Conservation (phyloP, 805 yeast species). For the Yamadazyma phyllophila region DNA sequence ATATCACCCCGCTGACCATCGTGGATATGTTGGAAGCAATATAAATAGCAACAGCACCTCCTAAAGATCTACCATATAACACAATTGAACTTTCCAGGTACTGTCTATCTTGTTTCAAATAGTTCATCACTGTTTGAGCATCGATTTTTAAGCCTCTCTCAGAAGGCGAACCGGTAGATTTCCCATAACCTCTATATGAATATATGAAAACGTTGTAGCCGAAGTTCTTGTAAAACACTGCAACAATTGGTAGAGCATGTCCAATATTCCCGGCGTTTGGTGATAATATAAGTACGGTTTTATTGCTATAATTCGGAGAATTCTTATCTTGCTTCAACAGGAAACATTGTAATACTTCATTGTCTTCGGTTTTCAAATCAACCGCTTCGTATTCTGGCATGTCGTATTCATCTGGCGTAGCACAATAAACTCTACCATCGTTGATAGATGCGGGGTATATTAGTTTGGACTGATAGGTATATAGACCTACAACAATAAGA, state of each 20-base stretch:
- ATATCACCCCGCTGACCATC: conserved; percentile 58
- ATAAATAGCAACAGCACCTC: conserved; percentile 92
- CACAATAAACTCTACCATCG: conserved; percentile 68
- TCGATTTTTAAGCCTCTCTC: conserved; percentile 82
- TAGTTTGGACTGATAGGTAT: conserved; percentile 59
- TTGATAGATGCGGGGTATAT: conserved; percentile 85
- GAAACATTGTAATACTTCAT: conserved; percentile 64
- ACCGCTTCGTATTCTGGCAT: conserved; percentile 60
- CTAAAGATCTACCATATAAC: conserved; percentile 85
- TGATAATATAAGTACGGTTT: conserved; percentile 73
- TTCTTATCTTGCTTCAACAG: conserved; percentile 50
- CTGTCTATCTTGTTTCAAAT: conserved; percentile 52
- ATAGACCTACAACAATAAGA: conserved; percentile 50
- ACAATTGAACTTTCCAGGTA: conserved; percentile 53
- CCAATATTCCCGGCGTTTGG: conserved; percentile 98
- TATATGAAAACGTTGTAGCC: conserved; percentile 78
- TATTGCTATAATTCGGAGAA: conserved; percentile 43
- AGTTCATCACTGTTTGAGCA: conserved; percentile 68
- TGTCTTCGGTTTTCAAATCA: conserved; percentile 64
- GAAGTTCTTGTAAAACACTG: conserved; percentile 58
- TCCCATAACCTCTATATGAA: conserved; percentile 90
- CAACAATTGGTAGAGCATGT: conserved; percentile 77
- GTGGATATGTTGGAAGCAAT: conserved; percentile 60
- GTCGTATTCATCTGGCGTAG: conserved; percentile 70
- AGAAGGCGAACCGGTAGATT: conserved; percentile 69